phyloP scores from a whole-genome alignment of 2,329 filamentous ascomycete genomes.

The Neocatenulostroma microsporum region DNA sequence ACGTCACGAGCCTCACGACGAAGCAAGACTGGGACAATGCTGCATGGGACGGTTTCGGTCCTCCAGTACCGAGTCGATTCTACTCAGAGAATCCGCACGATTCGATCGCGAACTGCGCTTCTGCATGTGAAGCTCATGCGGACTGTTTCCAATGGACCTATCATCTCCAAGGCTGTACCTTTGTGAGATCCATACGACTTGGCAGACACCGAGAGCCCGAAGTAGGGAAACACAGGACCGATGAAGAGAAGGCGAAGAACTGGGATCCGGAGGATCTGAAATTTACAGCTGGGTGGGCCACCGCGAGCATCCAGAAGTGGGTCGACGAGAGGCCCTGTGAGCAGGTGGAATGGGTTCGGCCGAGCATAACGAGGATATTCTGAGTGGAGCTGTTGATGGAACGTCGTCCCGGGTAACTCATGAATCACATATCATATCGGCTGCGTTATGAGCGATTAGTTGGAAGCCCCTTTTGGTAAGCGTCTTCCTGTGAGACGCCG shows the following conservation, averaged over 20 bases:
- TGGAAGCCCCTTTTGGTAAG: too few relatives aligned
- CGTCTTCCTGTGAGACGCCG: too few relatives aligned
- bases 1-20: slow-evolving; percentile 16
- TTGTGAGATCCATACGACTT: slow-evolving; percentile 30
- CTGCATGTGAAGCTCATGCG: slow-evolving; percentile 38
- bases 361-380: slow-evolving; percentile 22
- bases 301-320: slow-evolving; percentile 29
- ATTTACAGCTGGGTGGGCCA: slow-evolving; percentile 34
- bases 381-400: too few relatives aligned
- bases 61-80: slow-evolving; percentile 21
- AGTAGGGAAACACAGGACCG: slow-evolving; percentile 19
- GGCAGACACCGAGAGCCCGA: slow-evolving; percentile 29
- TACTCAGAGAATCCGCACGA: slow-evolving; percentile 27
- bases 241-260: slow-evolving; percentile 18
- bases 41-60: slow-evolving; percentile 27
- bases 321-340: slow-evolving; percentile 29
- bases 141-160: slow-evolving; percentile 33
- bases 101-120: slow-evolving; percentile 31
- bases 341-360: slow-evolving; percentile 34
- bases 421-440: too few relatives aligned
- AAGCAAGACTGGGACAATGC: slow-evolving; percentile 30
- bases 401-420: too few relatives aligned
- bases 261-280: slow-evolving; percentile 30
- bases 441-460: too few relatives aligned
- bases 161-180: slow-evolving; percentile 15